Evolutionary conservation across 2,329 filamentous ascomycete species (phyloP).

Genomic region (Hymenoscyphus salicellus): DNA sequence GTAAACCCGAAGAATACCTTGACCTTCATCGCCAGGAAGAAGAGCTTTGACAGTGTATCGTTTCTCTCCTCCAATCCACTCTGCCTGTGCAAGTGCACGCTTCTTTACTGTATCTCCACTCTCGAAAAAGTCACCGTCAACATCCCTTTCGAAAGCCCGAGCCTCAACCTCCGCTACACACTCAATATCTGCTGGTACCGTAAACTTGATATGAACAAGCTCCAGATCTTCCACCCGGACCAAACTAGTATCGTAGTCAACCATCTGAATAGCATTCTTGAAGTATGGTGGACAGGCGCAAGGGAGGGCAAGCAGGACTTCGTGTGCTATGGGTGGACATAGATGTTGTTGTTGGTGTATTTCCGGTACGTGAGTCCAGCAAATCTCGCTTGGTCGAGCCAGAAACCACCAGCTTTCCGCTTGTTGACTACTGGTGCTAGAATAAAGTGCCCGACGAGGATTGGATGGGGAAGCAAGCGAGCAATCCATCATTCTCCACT

Average conservation of each 20-base stretch:
- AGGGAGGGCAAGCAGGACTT: conserved; percentile 81
- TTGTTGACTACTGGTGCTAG: conserved; percentile 62
- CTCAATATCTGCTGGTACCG: conserved; percentile 86
- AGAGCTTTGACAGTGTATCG: conserved; percentile 91
- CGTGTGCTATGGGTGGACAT: conserved; percentile 80
- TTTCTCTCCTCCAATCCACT: conserved; percentile 85
- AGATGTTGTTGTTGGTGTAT: conserved; percentile 88
- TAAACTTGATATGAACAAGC: conserved; percentile 84
- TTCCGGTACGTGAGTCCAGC: conserved; percentile 92
- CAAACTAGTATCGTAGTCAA: conserved; percentile 86
- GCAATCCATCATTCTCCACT: conserved; percentile 96
- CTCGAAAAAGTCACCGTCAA: conserved; percentile 90
- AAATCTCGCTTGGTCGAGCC: conserved; percentile 80
- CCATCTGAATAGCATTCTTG: conserved; percentile 73
- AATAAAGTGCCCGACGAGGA: conserved; percentile 74
- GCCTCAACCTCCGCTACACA: conserved; percentile 90
- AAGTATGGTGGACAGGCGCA: conserved; percentile 86
- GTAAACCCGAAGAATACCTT: conserved; percentile 84
- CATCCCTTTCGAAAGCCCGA: conserved; percentile 73
- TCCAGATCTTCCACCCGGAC: conserved; percentile 87
- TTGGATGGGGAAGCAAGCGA: conserved; percentile 89
- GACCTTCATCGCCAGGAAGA: conserved; percentile 86
- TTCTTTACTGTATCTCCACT: conserved; percentile 84
- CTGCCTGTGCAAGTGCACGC: conserved; percentile 82
- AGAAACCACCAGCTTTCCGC: conserved; percentile 95